Conservation (phyloP, 805 yeast genomes). For the Saturnispora besseyi region DNA sequence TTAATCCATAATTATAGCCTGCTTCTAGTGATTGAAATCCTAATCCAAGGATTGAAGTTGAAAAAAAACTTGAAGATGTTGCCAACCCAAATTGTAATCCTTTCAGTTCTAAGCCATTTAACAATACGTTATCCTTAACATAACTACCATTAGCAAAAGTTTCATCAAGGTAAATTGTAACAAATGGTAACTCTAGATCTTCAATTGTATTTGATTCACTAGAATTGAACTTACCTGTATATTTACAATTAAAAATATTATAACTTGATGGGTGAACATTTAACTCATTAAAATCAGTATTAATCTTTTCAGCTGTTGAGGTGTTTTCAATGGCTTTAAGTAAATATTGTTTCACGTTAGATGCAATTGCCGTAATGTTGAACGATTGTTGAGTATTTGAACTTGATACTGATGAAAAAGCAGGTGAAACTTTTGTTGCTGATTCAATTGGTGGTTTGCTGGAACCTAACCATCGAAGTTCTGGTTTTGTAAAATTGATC, state of each 20-base stretch:
- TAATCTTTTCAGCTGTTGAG: background rate
- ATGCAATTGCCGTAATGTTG: background rate
- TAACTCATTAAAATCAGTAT: background rate
- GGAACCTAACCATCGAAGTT: background rate
- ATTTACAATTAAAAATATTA: background rate
- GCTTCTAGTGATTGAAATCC: slow-evolving; percentile 2
- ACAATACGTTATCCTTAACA: background rate
- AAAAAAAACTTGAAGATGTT: background rate
- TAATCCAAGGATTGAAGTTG: slow-evolving; percentile 2
- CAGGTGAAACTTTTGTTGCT: too few species aligned
- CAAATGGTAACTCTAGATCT: background rate
- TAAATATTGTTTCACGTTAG: background rate
- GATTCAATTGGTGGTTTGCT: background rate
- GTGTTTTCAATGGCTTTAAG: background rate
- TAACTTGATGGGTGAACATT: background rate
- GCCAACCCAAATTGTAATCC: slow-evolving; percentile 1
- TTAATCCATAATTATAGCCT: background rate
- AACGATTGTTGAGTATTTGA: background rate
- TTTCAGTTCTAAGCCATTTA: background rate
- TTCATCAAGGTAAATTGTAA: background rate
- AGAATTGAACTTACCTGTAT: background rate
- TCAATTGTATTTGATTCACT: background rate
- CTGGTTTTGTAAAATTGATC: background rate
- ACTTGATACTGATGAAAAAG: background rate
- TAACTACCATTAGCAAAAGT: background rate